Evolutionary conservation across 73 alveolate genomes (phyloP).

Genomic region (Paramecium pentaurelia): DNA sequence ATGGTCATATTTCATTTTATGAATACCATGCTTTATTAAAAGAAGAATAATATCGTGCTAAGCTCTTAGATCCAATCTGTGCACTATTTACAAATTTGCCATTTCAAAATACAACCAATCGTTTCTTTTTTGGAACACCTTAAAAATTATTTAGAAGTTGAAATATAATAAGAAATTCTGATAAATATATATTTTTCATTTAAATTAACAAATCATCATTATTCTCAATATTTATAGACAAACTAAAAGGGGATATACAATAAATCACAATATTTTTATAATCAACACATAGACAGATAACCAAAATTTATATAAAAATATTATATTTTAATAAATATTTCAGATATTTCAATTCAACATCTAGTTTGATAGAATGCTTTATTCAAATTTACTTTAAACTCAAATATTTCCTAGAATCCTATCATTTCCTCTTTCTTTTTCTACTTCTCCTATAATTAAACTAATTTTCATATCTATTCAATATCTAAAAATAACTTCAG

Average conservation of each 20-base stretch:
- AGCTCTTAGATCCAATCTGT: background rate
- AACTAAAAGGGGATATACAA: too few species aligned
- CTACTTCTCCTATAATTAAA: background rate
- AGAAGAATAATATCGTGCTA: background rate
- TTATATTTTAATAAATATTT: too few species aligned
- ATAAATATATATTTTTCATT: background rate
- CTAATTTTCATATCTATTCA: too few species aligned
- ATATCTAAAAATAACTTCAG: background rate
- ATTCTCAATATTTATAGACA: background rate
- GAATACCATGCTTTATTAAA: slow-evolving; percentile 2
- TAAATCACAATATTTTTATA: too few species aligned
- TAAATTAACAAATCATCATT: background rate
- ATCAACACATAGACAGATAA: background rate
- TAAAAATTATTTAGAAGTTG: background rate
- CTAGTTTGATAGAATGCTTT: background rate
- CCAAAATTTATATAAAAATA: too few species aligned
- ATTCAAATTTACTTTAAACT: background rate
- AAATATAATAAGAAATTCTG: background rate
- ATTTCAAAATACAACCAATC: background rate
- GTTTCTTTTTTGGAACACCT: background rate
- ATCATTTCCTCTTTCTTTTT: background rate
- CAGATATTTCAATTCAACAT: background rate
- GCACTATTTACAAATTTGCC: background rate
- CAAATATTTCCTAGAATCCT: background rate
- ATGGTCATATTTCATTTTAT: background rate